Evolutionary conservation across 257 asterid genomes (phyloP), one percentile per base, ranked within the genome.

Genomic region (Nicotiana tabacum): DNA sequence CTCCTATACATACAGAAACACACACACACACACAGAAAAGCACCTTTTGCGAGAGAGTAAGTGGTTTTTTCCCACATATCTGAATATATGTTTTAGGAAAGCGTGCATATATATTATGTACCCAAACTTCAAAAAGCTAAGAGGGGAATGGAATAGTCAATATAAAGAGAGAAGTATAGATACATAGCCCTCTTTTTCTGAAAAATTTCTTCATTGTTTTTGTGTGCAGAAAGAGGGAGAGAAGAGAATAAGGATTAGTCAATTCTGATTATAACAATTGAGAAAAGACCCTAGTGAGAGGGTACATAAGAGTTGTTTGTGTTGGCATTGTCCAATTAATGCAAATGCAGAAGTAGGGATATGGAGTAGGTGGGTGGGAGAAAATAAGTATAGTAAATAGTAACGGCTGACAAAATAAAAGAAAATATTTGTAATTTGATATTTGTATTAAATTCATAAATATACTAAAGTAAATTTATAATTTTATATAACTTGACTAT

Each of bases 231-330:
- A 35, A 60, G 56, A 61, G 46, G 35, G 65, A 35, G n/a, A 55
- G 57, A 35, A 37, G 53, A 1, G 33, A 80, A 80, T 48, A 80
- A 43, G 83, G 83, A 80, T 39, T 65, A 80, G 83, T 80, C 83
- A 80, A 62, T 80, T 80, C 83, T 43, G 62, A 90, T 90, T 90
- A 92, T 88, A 87, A 90, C 90, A 86, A 90, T 91, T 92, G 91
- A 81, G 72, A 80, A 21, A 9, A 21, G 55, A 4, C 69, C 21
- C 43, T 8, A 15, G 58, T 3, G 65, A n/a, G 65, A 6, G 27
- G 64, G 24, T 57, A 57, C 64, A 57, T 57, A 6, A 24, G 60
- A 72, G 84, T 87, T 70, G 77, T 32, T 58, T 84, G 83, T 29
- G 62, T 82, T 58, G 83, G 55, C 83, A 80, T 39, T 65, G 83